Evolutionary conservation across 805 yeast species (phyloP).

Genomic region (Teunomyces cretensis): DNA sequence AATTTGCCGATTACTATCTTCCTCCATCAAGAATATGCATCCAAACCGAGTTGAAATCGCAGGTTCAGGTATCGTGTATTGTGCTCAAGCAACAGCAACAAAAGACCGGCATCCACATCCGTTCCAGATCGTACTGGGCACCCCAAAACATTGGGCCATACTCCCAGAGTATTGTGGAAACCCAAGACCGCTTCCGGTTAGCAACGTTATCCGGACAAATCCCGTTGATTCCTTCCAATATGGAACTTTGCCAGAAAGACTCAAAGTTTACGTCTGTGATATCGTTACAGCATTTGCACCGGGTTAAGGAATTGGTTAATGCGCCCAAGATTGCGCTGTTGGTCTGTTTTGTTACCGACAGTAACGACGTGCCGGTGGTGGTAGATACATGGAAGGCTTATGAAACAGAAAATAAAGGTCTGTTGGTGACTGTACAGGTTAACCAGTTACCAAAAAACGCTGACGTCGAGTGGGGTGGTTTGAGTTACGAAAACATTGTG

Average conservation of each 20-base stretch:
- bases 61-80: conserved; percentile 62
- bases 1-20: conserved; percentile 53
- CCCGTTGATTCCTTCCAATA: conserved; percentile 71
- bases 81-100: conserved; percentile 30
- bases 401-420: conserved; percentile 17
- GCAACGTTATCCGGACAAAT: conserved; percentile 87
- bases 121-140: conserved; percentile 96
- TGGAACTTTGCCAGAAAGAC: conserved; percentile 44
- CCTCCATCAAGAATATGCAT: conserved; percentile 94
- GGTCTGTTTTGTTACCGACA: conserved; percentile 54
- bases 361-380: conserved; percentile 26
- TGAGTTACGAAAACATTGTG: conserved; percentile 41
- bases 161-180: conserved; percentile 73
- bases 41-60: conserved; percentile 50
- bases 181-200: conserved; percentile 35
- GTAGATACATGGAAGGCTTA: conserved; percentile 48
- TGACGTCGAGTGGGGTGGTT: conserved; percentile 73
- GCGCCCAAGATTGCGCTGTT: conserved; percentile 45
- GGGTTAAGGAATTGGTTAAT: conserved; percentile 57
- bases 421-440: conserved; percentile 55
- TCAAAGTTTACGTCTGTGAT: conserved; percentile 42
- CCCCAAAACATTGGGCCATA: conserved; percentile 98
- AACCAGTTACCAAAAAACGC: conserved; percentile 62
- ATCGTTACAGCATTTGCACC: conserved; percentile 72
- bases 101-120: conserved; percentile 81